Base-by-base conservation (phyloP, 179 eudicot genomes). In the Beta macrorhiza region DNA sequence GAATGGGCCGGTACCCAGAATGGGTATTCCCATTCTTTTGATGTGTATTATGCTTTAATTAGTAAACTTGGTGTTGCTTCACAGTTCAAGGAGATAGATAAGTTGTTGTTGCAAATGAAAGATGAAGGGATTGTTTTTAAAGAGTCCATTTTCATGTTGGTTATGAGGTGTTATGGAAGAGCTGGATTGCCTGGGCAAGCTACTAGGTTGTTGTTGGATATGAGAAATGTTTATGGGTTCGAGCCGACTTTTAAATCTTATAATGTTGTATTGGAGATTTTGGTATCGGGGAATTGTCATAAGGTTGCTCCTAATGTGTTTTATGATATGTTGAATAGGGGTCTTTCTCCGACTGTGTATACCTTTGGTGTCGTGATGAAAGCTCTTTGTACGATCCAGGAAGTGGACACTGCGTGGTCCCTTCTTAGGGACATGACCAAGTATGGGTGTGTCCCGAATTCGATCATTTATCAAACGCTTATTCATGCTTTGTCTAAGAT, bases 101-200 rank as follows among this genome's bases (percentile, higher is more conserved):
- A 79, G 68, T 84, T 96, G 64, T 80, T 97, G 75, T 72, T 89
- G 90, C 89, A 82, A 83, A 97, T 97, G 98, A 97, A 91, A 80
- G 92, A 90, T 17, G 99, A 92, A 75, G 88, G 85, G 57, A 69
- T 93, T 29, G 90, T 85, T 79, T 91, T 91, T 79, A 85, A 62
- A 73, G 99, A 97, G 85, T 83, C 89, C 22, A 79, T 96, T 70
- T 96, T 96, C 72, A 88, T 96, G 75, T 83, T 88, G 80, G 87
- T 92, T 62, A 96, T 96, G 98, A 92, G 87, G 85, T 85, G 84
- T 73, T 96, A 89, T 72, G 97, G 91, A 3, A 92, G 78, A 85
- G 96, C 96, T 45, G 91, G 90, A 51, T 87, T 94, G 82, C 98
- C 98, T 44, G 99, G 99, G 72, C 98, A 96, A 74, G 91, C 98